Percentiles rank a stretch among this genome's conserved stretches.
Conservation (phyloP, 192 early-diverging fungal species). For the Podochytrium sp. region DNA sequence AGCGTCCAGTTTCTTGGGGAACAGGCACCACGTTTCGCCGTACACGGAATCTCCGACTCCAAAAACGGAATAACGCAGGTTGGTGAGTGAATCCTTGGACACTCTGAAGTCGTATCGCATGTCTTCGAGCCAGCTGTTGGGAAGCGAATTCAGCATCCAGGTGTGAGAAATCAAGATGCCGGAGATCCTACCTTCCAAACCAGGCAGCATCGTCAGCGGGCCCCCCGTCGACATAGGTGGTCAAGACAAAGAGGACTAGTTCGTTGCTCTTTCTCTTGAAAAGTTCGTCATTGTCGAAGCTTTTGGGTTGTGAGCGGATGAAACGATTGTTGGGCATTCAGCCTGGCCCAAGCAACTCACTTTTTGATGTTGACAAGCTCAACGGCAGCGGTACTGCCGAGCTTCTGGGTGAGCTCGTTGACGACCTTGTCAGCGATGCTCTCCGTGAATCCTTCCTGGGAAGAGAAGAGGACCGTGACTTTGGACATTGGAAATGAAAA, state of each 20-base stretch:
- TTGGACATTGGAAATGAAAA: too few relatives aligned
- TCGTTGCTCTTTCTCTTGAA: conserved; percentile 48
- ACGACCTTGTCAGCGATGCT: conserved; percentile 22
- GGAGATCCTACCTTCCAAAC: conserved; percentile 45
- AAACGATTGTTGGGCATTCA: too few relatives aligned
- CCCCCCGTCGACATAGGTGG: conserved; percentile 70
- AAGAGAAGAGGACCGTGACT: conserved; percentile 16
- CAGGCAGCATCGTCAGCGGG: conserved; percentile 61
- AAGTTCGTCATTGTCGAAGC: conserved; percentile 44
- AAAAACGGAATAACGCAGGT: conserved; percentile 68
- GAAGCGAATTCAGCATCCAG: too few relatives aligned
- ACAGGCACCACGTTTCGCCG: conserved; percentile 60
- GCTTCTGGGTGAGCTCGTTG: not conserved
- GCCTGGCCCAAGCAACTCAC: too few relatives aligned
- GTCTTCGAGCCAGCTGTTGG: conserved; percentile 29
- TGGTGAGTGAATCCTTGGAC: conserved; percentile 51
- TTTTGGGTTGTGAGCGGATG: not conserved
- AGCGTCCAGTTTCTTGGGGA: conserved; percentile 60
- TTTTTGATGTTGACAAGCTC: conserved; percentile 13
- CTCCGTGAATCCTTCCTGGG: conserved; percentile 26
- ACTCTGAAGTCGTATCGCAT: conserved; percentile 63
- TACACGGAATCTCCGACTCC: conserved; percentile 75
- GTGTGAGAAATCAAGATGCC: too few relatives aligned
- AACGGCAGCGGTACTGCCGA: not conserved
- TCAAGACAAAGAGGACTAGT: conserved; percentile 65